Percentiles rank a stretch among this genome's conserved stretches.
Evolutionary conservation across 2,329 filamentous ascomycete species (phyloP).

Genomic region (Monilinia laxa): DNA sequence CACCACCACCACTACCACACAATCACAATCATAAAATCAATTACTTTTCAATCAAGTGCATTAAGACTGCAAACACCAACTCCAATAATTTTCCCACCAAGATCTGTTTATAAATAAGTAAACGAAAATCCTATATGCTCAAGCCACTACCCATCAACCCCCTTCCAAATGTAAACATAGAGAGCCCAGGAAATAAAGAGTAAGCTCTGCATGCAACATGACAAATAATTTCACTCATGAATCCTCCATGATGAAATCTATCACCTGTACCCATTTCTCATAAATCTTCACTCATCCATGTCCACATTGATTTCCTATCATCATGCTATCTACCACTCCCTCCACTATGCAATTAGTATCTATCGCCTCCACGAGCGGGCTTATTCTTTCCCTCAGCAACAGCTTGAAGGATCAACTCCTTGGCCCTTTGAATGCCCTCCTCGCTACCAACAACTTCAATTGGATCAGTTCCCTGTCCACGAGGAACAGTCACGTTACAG

Average conservation of each 20-base stretch:
- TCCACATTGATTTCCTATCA: neutral
- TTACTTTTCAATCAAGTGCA: neutral
- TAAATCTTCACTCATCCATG: constrained; percentile 1
- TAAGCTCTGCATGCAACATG: constrained; percentile 7
- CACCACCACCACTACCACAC: no score
- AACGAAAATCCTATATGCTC: neutral
- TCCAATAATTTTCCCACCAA: constrained; percentile 9
- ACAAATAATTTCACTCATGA: constrained; percentile 3
- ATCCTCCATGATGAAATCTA: neutral
- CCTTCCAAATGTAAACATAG: neutral
- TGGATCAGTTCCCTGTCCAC: constrained; percentile 74
- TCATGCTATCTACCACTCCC: neutral
- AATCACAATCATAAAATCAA: no score
- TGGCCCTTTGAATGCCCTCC: constrained; percentile 82
- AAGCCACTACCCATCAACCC: neutral
- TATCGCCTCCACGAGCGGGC: constrained; percentile 13
- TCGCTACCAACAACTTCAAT: constrained; percentile 83
- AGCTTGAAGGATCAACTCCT: constrained; percentile 82
- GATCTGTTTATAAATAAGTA: neutral
- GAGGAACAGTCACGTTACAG: constrained; percentile 90
- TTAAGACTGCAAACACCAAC: neutral
- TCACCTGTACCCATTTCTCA: constrained; percentile 1
- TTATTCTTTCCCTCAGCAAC: constrained; percentile 58
- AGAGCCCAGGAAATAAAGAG: constrained; percentile 9
- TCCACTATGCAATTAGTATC: constrained; percentile 12